Evolutionary conservation across 106 monocot genomes (phyloP).

Genomic region (Acorus gramineus): DNA sequence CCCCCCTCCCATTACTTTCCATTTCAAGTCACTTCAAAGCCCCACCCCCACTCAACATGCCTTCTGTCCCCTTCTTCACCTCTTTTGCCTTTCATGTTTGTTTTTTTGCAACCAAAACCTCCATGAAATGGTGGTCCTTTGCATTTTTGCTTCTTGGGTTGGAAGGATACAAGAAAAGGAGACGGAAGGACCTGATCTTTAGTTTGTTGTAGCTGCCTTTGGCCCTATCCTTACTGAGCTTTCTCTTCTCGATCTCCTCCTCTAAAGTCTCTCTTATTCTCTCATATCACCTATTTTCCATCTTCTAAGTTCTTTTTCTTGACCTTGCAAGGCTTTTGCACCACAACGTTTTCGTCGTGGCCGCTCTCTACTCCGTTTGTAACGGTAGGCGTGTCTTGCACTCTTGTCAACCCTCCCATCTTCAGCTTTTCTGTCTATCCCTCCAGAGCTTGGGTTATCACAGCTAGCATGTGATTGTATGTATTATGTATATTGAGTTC

Average conservation of each 20-base stretch:
- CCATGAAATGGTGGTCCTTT: not conserved
- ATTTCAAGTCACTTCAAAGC: not conserved
- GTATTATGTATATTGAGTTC: too few relatives aligned
- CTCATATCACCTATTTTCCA: not conserved
- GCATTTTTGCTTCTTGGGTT: not conserved
- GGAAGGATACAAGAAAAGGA: slow-evolving; percentile 3
- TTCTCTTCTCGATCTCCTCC: not conserved
- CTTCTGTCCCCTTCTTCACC: slow-evolving; percentile 3
- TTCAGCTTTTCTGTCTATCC: slow-evolving; percentile 28
- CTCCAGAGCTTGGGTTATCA: slow-evolving; percentile 32
- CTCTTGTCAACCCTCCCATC: slow-evolving; percentile 5
- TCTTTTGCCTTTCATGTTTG: not conserved
- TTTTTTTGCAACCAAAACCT: not conserved
- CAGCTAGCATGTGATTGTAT: not conserved
- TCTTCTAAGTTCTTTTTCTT: slow-evolving; percentile 29
- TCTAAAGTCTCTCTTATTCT: not conserved
- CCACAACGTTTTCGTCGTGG: not conserved
- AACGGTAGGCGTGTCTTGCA: not conserved
- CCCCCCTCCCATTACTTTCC: not conserved
- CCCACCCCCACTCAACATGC: slow-evolving; percentile 1
- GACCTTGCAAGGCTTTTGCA: slow-evolving; percentile 55
- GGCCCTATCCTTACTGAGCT: slow-evolving; percentile 45
- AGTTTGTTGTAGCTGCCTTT: not conserved
- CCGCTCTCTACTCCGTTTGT: slow-evolving; percentile 13
- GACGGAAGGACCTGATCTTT: not conserved